Percentiles rank a stretch among this genome's conserved stretches.
Evolutionary conservation across 495 filamentous ascomycete species (phyloP).

Genomic region (Neurospora sublineolata): DNA sequence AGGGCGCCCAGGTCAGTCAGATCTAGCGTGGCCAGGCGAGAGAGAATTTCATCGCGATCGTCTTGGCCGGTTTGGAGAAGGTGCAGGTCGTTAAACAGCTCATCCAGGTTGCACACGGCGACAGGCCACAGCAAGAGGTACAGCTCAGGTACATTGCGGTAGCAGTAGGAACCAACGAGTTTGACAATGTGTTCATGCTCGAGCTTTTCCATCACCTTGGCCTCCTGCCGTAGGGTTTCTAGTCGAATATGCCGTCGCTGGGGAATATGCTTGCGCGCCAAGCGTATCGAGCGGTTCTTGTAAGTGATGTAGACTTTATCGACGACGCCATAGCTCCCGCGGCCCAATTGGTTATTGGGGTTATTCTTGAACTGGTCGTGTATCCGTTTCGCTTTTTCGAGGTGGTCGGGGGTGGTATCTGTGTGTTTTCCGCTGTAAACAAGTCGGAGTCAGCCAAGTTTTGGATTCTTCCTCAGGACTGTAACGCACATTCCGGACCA

Average conservation of each 20-base stretch:
- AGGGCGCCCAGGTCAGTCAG: constrained; percentile 17
- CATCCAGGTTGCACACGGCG: constrained; percentile 29
- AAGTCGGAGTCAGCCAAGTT: constrained; percentile 7
- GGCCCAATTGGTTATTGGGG: constrained; percentile 16
- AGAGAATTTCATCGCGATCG: constrained; percentile 22
- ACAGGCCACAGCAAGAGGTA: constrained; percentile 33
- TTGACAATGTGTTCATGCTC: constrained; percentile 32
- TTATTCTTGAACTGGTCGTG: constrained; percentile 19
- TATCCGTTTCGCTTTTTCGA: constrained; percentile 22
- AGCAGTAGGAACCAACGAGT: constrained; percentile 31
- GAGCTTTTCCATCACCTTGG: constrained; percentile 31
- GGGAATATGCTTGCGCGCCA: constrained; percentile 24
- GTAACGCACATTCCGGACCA: constrained; percentile 26
- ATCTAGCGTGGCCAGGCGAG: constrained; percentile 20
- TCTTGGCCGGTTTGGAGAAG: constrained; percentile 15
- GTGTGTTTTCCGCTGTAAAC: constrained; percentile 19
- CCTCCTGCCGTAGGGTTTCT: constrained; percentile 27
- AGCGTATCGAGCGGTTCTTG: constrained; percentile 22
- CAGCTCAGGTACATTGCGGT: constrained; percentile 14
- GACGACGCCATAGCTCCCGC: constrained; percentile 24
- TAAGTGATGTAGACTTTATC: constrained; percentile 21
- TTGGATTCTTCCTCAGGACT: no score
- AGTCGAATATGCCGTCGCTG: constrained; percentile 13
- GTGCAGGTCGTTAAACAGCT: constrained; percentile 28
- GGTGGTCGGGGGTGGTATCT: constrained; percentile 14